Evolutionary conservation across 352 stramenopile species (phyloP), one percentile per base, ranked within the genome.

Genomic region (Globisporangium middletonii): DNA sequence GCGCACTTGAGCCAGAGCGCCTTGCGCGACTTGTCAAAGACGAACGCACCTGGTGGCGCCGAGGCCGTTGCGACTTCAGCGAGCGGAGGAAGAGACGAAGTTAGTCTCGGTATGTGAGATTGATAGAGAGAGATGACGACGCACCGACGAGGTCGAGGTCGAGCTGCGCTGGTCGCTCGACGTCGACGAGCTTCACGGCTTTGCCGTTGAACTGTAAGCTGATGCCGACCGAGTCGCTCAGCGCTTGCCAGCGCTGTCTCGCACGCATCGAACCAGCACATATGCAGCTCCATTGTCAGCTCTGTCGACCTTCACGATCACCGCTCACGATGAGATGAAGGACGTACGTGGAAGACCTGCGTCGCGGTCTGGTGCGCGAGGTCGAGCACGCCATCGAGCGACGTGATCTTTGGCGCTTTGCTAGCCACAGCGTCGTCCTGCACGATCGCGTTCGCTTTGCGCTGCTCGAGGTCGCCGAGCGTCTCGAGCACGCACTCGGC

Each of bases 11-110:
- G 60, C 82, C 82, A 92, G 9, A 94, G 61, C 46, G 65, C 80
- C 26, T 92, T 68, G 7, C 69, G 71, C 48, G 69, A 67, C 62
- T 90, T 92, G 54, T 94, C 84, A 26, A 86, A 92, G 71, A 91
- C 83, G 59, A 88, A 94, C 0, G 61, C 60, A 1, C 84, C 84
- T 5, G 50, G 30, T 61, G 46, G 15, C 44, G 19, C 41, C 15
- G 27, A 26, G 30, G 41, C 42, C 8, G 41, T 13, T 45, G 41
- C 41, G 41, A 18, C 18, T 19, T 9, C 41, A 46, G 18, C 41
- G 41, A 19, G n/a, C 13, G 11, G 13, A 46, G 16, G n/a, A 4
- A 44, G 13, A 23, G 23, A 23, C 23, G 23, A 23, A 23, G 23
- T 23, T 23, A 23, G 23, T 23, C 23, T 23, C 23, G 23, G 23